Percentiles rank a stretch among this genome's conserved stretches.
phyloP scores from a whole-genome alignment of 495 filamentous ascomycete species.

The Penicillium chermesinum region DNA sequence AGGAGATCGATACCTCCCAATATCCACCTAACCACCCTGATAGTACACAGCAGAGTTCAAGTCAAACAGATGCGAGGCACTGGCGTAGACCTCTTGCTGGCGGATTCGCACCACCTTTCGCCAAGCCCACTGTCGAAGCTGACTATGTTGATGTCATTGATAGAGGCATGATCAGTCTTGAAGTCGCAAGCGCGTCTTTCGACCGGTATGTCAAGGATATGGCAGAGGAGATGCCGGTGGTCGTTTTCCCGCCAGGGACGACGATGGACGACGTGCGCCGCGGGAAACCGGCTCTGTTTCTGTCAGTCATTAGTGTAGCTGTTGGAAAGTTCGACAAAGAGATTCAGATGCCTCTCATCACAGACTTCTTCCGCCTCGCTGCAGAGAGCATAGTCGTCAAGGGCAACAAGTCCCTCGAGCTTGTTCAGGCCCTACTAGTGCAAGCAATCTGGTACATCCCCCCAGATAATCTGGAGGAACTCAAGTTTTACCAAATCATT shows the following conservation, averaged over 20 bases:
- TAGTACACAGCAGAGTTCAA: conserved; percentile 20
- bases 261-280: conserved; percentile 63
- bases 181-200: conserved; percentile 61
- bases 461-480: conserved; percentile 76
- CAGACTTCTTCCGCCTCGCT: conserved; percentile 66
- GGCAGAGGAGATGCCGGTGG: conserved; percentile 66
- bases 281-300: conserved; percentile 72
- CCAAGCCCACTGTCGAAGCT: conserved; percentile 14
- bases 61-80: conserved; percentile 7
- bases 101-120: conserved; percentile 5
- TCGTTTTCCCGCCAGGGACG: conserved; percentile 65
- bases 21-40: conserved; percentile 20
- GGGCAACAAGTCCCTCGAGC: conserved; percentile 78
- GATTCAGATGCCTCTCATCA: conserved; percentile 55
- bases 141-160: conserved; percentile 65
- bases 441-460: conserved; percentile 76
- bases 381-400: conserved; percentile 69
- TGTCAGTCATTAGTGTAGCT: conserved; percentile 67
- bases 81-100: conserved; percentile 14
- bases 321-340: conserved; percentile 57
- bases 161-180: conserved; percentile 58
- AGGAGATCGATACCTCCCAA: conserved; percentile 15
- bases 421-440: conserved; percentile 76
- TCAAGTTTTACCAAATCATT: conserved; percentile 86
- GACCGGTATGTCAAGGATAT: conserved; percentile 63